phyloP scores from a whole-genome alignment of 1,139 yeast species.

The Lodderomyces pseudojiufengensis region DNA sequence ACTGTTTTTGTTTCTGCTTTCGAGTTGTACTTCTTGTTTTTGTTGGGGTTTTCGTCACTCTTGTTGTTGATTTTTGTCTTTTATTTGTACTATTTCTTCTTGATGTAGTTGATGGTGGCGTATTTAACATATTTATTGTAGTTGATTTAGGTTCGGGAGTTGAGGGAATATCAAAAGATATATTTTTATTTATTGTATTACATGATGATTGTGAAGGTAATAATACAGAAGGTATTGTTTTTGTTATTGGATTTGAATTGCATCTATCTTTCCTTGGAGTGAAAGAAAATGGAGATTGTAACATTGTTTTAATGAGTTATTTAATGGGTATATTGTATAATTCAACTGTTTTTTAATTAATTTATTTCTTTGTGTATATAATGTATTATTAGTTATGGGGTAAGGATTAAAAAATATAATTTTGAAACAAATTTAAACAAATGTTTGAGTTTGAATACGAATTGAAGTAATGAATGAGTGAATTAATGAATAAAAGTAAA shows the following conservation, averaged over 20 bases:
- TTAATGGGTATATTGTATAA: too few species aligned
- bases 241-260: not conserved
- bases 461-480: too few species aligned
- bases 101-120: not conserved
- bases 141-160: not conserved
- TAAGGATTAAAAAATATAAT: too few species aligned
- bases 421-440: too few species aligned
- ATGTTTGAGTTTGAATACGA: too few species aligned
- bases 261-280: not conserved
- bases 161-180: not conserved
- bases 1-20: too few species aligned
- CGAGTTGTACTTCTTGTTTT: too few species aligned
- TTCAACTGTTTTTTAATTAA: too few species aligned
- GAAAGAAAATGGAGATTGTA: constrained; percentile 11
- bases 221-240: not conserved
- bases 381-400: too few species aligned
- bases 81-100: not conserved
- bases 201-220: not conserved
- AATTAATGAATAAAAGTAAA: too few species aligned
- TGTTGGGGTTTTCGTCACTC: not conserved
- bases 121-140: not conserved
- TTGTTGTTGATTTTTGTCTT: not conserved
- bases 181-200: not conserved
- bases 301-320: constrained; percentile 2
- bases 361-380: too few species aligned